Base-by-base conservation (phyloP, 176 grass and related monocot genomes). In the Panicum miliaceum region DNA sequence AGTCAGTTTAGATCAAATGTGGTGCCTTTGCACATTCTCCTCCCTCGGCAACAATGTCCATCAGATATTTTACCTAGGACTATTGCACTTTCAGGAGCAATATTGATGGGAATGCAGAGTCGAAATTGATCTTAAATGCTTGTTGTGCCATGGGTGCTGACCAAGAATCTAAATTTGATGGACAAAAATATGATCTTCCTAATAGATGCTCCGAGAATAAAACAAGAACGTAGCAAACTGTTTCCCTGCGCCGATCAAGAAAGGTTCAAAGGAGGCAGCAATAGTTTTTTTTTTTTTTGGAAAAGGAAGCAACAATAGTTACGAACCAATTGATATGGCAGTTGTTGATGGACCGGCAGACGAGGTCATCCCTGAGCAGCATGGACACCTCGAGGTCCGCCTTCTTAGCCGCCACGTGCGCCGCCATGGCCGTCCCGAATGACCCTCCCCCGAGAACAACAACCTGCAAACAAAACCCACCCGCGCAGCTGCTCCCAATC, bases 371-470 rank as follows among this genome's bases (percentile, higher is more conserved):
- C 15, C 92, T 64, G 64, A 98, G 86, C 32, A 98, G 92, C 95
- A 98, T 91, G 3, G 82, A 41, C 34, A 98, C 91, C 67, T 93
- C 85, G 56, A 98, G 86, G 23, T 88, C 82, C 1, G 91, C 75
- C 85, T 93, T 95, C 76, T 93, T 98, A 82, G 84, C 72, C 7
- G 95, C 92, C 56, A 95, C 56, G 34, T 95, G 92, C 25, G 85
- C 92, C 3, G 91, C 95, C 92, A 98, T 95, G 8, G 92, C 89
- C 36, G 92, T 98, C 71, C 92, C 95, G 46, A 98, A 98, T 8
- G 91, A 98, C 14, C 95, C 95, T 0, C 91, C 95, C 10, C 95
- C 95, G 20, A 98, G 87, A 77, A 95, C 77, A 45, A 90, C 92
- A 3, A 97, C 90, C 92, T 97, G 85, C 80, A 51, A 27, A 50